Base-by-base conservation (phyloP, 1,284 basidiomycete genomes). In the Ustilago tritici region DNA sequence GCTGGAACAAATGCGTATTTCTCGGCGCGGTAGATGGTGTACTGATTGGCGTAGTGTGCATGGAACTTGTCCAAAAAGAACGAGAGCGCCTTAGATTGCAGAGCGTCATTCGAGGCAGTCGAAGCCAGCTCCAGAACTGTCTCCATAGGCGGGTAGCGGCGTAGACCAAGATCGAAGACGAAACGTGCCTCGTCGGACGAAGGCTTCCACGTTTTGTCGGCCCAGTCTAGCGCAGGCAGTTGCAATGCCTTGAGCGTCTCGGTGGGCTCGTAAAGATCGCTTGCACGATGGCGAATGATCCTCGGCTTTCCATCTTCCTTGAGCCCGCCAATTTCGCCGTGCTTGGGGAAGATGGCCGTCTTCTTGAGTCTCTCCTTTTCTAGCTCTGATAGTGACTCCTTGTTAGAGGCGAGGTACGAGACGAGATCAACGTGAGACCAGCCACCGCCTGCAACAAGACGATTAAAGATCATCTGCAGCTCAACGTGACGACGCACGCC, bases 401-500 rank as follows among this genome's bases (percentile, higher is more conserved):
- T 91, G 11, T 97, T 93, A 6, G 92, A 92, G n/a, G 93, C 93
- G 7, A 98, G 90, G 84, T 87, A 87, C 5, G 68, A 66, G n/a
- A 87, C 63, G 12, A 88, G 76, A 50, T 88, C 87, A 35, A 86
- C 82, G 65, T 87, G 86, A 2, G 85, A 85, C 88, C 87, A 88
- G 38, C 84, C 84, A 36, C 88, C 88, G 10, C 80, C 85, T 1
- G 85, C 87, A 14, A 88, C 72, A 10, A 88, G 80, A 14, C 87
- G 83, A 34, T 87, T 85, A 63, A 88, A 88, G 63, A 88, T 84
- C 67, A 88, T 82, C 71, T 88, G 87, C 49, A 86, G 77, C 62
- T 86, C 93, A 12, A 98, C 95, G 79, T 98, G 95, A 81, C 92
- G 93, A 28, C 95, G 90, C 11, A 98, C 94, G 10, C 94, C 95